A percentile compares a stretch with the other conserved stretches of the same genome.
Evolutionary conservation across 352 stramenopile genomes (phyloP).

Genomic region (Elongisporangium prolatum): DNA sequence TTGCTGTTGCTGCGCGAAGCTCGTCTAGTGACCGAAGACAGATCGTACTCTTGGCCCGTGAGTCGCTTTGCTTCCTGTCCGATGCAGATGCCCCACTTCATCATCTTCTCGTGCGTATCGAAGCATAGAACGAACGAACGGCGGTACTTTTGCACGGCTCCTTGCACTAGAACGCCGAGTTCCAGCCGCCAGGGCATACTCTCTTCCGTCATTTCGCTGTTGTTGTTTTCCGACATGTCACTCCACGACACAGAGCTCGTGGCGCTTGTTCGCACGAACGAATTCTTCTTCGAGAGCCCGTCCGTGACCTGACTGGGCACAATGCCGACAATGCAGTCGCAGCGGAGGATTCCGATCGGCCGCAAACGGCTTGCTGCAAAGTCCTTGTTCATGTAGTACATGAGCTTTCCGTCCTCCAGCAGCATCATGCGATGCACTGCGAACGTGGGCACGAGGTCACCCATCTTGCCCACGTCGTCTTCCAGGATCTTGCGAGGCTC

Average conservation of each 20-base stretch:
- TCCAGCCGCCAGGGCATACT: slow-evolving; percentile 77
- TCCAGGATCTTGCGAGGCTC: slow-evolving; percentile 67
- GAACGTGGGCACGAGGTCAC: slow-evolving; percentile 68
- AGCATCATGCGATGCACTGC: slow-evolving; percentile 67
- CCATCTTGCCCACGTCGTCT: slow-evolving; percentile 69
- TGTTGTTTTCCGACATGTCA: slow-evolving; percentile 3
- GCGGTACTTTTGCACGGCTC: slow-evolving; percentile 56
- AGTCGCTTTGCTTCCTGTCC: slow-evolving; percentile 73
- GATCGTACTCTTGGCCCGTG: slow-evolving; percentile 78
- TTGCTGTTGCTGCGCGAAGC: slow-evolving; percentile 65
- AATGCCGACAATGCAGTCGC: slow-evolving; percentile 79
- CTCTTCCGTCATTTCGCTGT: slow-evolving; percentile 27
- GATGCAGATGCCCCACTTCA: slow-evolving; percentile 82
- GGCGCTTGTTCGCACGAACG: slow-evolving; percentile 3
- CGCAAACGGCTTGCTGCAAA: slow-evolving; percentile 51
- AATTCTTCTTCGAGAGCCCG: slow-evolving; percentile 11
- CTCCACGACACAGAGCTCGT: slow-evolving; percentile 13
- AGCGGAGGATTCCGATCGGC: slow-evolving; percentile 76
- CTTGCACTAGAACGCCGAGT: slow-evolving; percentile 59
- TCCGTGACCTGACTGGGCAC: slow-evolving; percentile 58
- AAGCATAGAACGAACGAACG: slow-evolving; percentile 81
- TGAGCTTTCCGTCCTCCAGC: slow-evolving; percentile 74
- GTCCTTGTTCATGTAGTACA: slow-evolving; percentile 65
- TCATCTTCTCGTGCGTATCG: slow-evolving; percentile 71
- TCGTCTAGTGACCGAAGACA: slow-evolving; percentile 63